Conservation (phyloP, 2,329 filamentous ascomycete genomes). For the Cladosporium sp. region DNA sequence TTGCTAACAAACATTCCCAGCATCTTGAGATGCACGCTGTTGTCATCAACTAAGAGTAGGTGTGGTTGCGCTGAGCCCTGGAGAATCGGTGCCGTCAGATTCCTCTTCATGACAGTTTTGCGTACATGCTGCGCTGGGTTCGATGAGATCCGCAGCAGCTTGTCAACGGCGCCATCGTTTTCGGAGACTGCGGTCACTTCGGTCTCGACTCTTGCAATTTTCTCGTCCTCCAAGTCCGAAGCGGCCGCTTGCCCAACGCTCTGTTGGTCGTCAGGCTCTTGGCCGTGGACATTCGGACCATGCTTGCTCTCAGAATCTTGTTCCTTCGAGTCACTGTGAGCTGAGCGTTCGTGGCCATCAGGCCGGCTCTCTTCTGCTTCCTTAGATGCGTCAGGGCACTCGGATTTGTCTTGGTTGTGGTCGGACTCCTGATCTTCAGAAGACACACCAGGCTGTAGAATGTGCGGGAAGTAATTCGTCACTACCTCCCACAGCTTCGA, state of each 20-base stretch:
- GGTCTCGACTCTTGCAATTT: background rate
- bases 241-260: background rate
- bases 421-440: background rate
- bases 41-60: conserved; percentile 11
- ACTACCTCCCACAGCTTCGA: background rate
- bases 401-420: background rate
- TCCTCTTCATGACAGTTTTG: background rate
- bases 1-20: conserved; percentile 5
- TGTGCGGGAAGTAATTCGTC: background rate
- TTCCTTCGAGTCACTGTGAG: background rate
- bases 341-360: background rate
- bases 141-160: background rate
- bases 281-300: background rate
- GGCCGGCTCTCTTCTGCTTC: background rate
- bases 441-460: background rate
- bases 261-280: background rate
- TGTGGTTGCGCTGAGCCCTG: background rate
- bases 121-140: background rate
- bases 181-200: background rate
- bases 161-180: background rate
- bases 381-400: background rate
- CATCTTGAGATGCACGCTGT: conserved; percentile 15
- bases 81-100: background rate
- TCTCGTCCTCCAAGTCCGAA: background rate
- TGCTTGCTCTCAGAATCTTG: background rate